These are phyloP conservation scores for Roridomyces roridus DNA, from an alignment of 768 basidiomycete genomes.

Conservation along the genomic window DNA sequence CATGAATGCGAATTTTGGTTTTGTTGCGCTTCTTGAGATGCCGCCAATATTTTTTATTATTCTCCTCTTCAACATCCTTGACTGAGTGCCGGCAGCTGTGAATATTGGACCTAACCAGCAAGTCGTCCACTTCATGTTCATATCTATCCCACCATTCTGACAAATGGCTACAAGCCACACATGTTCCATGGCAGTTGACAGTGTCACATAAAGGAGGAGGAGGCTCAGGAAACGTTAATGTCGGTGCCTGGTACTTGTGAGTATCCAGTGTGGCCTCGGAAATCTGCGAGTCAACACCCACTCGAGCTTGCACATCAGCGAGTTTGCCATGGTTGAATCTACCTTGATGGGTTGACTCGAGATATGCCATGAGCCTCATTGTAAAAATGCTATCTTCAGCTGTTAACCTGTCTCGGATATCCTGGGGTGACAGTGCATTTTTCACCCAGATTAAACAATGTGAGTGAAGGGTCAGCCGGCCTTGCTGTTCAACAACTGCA, in stretches of 20 bases:
- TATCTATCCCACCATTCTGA: conserved; percentile 21
- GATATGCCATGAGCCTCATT: conserved; percentile 10
- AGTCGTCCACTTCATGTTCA: conserved; percentile 23
- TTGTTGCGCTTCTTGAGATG: conserved; percentile 3
- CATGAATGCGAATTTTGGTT: not conserved
- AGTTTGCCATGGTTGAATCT: conserved; percentile 28
- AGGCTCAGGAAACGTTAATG: conserved; percentile 26
- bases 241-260: conserved; percentile 22
- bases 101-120: conserved; percentile 24
- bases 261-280: not conserved
- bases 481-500: conserved; percentile 38
- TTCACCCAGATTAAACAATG: conserved; percentile 34
- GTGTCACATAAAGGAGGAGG: conserved; percentile 22
- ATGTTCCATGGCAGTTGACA: conserved; percentile 1
- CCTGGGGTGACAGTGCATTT: conserved; percentile 16
- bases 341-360: conserved; percentile 9
- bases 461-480: conserved; percentile 33
- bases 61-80: not conserved
- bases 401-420: conserved; percentile 21
- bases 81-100: conserved; percentile 23
- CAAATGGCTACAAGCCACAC: not conserved
- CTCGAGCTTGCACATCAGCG: conserved; percentile 19
- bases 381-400: conserved; percentile 7
- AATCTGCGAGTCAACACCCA: not conserved
- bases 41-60: not conserved